Evolutionary conservation across 208 protist genomes (phyloP).

Genomic region (Trypanosoma avium): DNA sequence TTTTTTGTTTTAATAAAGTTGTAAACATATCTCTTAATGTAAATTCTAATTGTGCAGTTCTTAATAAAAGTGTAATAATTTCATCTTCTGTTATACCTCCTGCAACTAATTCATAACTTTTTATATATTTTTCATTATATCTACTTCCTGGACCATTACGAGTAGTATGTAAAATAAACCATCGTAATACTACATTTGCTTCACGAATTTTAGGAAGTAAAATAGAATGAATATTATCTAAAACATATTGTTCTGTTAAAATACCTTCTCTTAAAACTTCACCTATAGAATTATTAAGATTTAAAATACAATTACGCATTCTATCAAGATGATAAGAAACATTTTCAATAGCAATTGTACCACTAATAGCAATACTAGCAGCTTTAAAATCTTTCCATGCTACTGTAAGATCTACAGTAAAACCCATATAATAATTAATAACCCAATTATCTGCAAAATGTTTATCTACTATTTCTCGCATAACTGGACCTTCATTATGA

Average conservation of each 20-base stretch:
- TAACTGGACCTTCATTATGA: constrained; percentile 82
- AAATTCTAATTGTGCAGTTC: constrained; percentile 95
- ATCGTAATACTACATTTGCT: constrained; percentile 95
- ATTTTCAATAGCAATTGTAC: constrained; percentile 82
- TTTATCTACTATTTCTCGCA: constrained; percentile 98
- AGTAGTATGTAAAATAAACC: constrained; percentile 92
- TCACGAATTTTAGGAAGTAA: constrained; percentile 90
- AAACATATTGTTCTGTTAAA: constrained; percentile 92
- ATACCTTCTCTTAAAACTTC: constrained; percentile 86
- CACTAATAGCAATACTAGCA: constrained; percentile 88
- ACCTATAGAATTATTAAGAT: constrained; percentile 37
- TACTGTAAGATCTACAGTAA: constrained; percentile 91
- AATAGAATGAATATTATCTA: constrained; percentile 87
- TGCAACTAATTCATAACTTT: constrained; percentile 35
- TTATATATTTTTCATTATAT: constrained; percentile 24
- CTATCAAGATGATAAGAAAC: constrained; percentile 65
- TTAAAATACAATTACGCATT: constrained; percentile 45
- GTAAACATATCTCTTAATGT: constrained; percentile 88
- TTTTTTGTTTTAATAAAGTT: constrained; percentile 86
- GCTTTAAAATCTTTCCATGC: constrained; percentile 94
- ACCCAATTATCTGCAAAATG: constrained; percentile 99
- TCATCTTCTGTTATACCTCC: constrained; percentile 44
- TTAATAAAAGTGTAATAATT: constrained; percentile 91
- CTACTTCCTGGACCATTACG: constrained; percentile 16
- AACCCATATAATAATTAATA: constrained; percentile 97